Conservation (phyloP, 192 early-diverging fungal species). For the Backusella australiensis region DNA sequence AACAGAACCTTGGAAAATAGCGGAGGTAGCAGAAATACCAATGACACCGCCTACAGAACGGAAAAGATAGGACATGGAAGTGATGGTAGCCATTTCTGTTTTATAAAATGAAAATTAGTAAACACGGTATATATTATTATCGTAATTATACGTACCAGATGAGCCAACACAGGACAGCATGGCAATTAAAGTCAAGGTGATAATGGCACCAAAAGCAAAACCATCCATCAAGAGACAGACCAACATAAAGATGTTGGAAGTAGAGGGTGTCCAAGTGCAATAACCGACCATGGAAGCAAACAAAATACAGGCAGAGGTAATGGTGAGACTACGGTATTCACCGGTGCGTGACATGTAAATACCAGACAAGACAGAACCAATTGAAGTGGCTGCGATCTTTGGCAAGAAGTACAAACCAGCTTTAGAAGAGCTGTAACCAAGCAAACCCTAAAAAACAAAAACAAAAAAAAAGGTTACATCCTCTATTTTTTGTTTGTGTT, state of each 20-base stretch:
- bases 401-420: slow-evolving; percentile 33
- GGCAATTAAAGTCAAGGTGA: slow-evolving; percentile 49
- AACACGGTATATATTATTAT: slow-evolving; percentile 30
- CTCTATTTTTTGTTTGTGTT: not conserved
- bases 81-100: slow-evolving; percentile 52
- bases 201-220: slow-evolving; percentile 51
- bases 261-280: slow-evolving; percentile 52
- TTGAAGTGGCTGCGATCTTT: slow-evolving; percentile 23
- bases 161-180: slow-evolving; percentile 50
- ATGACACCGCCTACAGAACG: slow-evolving; percentile 56
- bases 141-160: slow-evolving; percentile 45
- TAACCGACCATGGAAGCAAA: slow-evolving; percentile 54
- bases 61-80: slow-evolving; percentile 49
- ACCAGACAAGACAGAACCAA: slow-evolving; percentile 28
- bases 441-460: slow-evolving; percentile 8
- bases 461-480: not conserved
- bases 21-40: slow-evolving; percentile 51
- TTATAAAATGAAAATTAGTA: slow-evolving; percentile 50
- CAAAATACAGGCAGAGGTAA: slow-evolving; percentile 45
- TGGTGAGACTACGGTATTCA: slow-evolving; percentile 32
- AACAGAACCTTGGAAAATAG: slow-evolving; percentile 39
- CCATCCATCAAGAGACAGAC: slow-evolving; percentile 50
- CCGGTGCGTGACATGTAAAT: slow-evolving; percentile 37
- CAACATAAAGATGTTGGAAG: slow-evolving; percentile 47
- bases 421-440: slow-evolving; percentile 27